Conservation (phyloP, 2,329 filamentous ascomycete genomes). For the Metarhizium humberi region DNA sequence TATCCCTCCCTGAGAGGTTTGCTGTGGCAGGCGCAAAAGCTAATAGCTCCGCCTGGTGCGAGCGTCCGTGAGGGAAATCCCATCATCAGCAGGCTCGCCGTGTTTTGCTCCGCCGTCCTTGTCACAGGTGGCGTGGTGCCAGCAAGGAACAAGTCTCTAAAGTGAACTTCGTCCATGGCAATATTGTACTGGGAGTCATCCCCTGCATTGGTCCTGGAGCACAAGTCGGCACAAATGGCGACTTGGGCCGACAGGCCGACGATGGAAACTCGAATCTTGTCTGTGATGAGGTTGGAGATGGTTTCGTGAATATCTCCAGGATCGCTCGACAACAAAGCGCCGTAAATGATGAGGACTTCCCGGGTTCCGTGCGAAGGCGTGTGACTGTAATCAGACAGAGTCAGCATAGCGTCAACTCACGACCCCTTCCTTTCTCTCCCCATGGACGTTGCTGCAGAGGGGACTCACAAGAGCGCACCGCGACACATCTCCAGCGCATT, state of each 20-base stretch:
- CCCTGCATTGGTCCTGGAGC: conserved; percentile 75
- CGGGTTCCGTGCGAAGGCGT: conserved; percentile 87
- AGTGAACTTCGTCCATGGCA: conserved; percentile 67
- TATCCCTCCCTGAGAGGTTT: conserved; percentile 77
- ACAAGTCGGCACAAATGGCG: conserved; percentile 84
- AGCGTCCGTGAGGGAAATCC: conserved; percentile 86
- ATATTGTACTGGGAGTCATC: conserved; percentile 71
- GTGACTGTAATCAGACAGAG: conserved; percentile 43
- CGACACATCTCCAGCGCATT: conserved; percentile 95
- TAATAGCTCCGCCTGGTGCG: conserved; percentile 53
- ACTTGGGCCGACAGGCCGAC: conserved; percentile 88
- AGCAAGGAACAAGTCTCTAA: conserved; percentile 78
- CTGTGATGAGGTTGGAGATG: conserved; percentile 65
- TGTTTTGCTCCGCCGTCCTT: conserved; percentile 49
- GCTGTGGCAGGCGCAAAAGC: conserved; percentile 86
- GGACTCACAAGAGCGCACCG: conserved; percentile 68
- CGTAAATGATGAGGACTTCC: conserved; percentile 86
- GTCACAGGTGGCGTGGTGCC: conserved; percentile 85
- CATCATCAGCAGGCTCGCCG: conserved; percentile 81
- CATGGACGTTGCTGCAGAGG: conserved; percentile 3
- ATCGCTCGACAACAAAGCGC: conserved; percentile 81
- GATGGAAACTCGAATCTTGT: conserved; percentile 79
- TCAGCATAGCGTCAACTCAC: neutral
- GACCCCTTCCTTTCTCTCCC: neutral
- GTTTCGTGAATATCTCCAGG: conserved; percentile 94